Percentiles rank a stretch among this genome's conserved stretches.
These are phyloP conservation scores for Globisporangium radiosum DNA, from an alignment of 352 stramenopile genomes.

Conservation along the genomic window DNA sequence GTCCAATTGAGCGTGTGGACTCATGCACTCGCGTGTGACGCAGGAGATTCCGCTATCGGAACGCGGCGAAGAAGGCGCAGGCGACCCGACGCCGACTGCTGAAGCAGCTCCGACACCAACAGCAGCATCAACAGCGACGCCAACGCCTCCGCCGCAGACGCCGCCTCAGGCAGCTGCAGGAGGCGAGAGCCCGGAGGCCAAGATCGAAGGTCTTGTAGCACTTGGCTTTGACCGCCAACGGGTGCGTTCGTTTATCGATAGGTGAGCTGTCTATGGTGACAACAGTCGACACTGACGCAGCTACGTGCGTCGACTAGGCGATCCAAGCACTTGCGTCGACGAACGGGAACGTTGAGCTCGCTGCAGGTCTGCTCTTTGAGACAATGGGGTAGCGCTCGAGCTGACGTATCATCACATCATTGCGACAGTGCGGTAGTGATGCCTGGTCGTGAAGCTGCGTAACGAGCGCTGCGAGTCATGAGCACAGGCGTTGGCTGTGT, in stretches of 20 bases:
- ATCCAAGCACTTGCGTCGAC: conserved; percentile 57
- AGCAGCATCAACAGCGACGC: conserved; percentile 6
- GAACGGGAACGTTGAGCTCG: conserved; percentile 76
- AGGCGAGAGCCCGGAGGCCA: conserved; percentile 26
- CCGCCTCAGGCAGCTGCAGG: conserved; percentile 3
- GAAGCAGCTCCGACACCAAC: conserved; percentile 17
- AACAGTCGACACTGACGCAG: not conserved
- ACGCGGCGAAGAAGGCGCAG: conserved; percentile 22
- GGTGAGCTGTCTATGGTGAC: no score
- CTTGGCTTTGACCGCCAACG: conserved; percentile 59
- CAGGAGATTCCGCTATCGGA: conserved; percentile 73
- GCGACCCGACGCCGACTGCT: conserved; percentile 1
- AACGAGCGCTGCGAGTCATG: no score
- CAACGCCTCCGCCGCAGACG: conserved; percentile 12
- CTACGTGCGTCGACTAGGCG: conserved; percentile 26
- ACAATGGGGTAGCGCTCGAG: conserved; percentile 25
- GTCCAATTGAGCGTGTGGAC: not conserved
- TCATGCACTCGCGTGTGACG: not conserved
- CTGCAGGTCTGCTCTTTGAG: conserved; percentile 78
- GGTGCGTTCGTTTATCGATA: conserved; percentile 19
- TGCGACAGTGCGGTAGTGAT: no score
- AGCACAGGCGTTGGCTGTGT: no score
- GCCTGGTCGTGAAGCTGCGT: no score
- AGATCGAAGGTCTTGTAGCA: conserved; percentile 57
- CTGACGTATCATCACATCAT: no score